These are phyloP conservation scores for Blastocrithidia nonstop DNA, from an alignment of 208 protist genomes.

Conservation along the genomic window DNA sequence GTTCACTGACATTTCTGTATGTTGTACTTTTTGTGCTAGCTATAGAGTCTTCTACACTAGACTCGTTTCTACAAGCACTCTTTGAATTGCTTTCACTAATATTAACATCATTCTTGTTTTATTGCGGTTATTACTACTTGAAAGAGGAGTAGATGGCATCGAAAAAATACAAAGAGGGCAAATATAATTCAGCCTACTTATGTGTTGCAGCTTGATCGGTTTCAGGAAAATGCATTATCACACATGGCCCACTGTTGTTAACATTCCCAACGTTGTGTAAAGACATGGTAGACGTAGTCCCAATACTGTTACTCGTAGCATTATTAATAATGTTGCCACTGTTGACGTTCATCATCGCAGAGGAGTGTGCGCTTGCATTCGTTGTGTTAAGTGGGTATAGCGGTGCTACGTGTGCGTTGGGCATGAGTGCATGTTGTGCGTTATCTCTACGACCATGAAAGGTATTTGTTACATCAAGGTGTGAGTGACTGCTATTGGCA, in stretches of 20 bases:
- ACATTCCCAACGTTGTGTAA: background rate
- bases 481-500: background rate
- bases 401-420: background rate
- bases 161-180: constrained; percentile 1
- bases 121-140: background rate
- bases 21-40: background rate
- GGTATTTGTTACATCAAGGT: no score
- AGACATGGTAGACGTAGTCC: no score
- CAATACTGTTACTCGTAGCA: background rate
- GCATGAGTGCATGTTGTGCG: no score
- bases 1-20: background rate
- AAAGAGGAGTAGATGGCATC: background rate
- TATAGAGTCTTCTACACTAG: background rate
- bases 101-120: constrained; percentile 1
- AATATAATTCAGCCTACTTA: background rate
- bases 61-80: background rate
- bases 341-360: background rate
- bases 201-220: background rate
- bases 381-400: background rate
- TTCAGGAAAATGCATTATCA: background rate
- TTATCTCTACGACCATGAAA: no score
- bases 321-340: constrained; percentile 1
- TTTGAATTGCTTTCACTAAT: background rate
- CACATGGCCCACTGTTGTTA: background rate
- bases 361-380: background rate